Evolutionary conservation across 2,329 filamentous ascomycete genomes (phyloP).

Genomic region (Nigrospora sphaerica): DNA sequence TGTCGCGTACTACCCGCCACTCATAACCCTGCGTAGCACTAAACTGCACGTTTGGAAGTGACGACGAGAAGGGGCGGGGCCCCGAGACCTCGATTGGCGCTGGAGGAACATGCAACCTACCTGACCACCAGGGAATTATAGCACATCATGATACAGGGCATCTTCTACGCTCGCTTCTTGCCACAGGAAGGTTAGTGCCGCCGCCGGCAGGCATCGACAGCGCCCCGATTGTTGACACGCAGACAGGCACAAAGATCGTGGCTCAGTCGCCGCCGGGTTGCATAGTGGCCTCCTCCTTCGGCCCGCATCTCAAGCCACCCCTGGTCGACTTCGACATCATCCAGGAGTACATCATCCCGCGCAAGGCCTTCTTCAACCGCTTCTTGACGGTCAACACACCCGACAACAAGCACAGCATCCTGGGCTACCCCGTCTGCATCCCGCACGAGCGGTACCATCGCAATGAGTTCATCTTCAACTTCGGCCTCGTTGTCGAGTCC

Average conservation of each 20-base stretch:
- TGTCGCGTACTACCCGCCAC: too few species aligned
- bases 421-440: conserved; percentile 87
- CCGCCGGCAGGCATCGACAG: neutral
- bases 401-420: conserved; percentile 63
- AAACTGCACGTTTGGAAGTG: too few species aligned
- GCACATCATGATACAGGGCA: conserved; percentile 56
- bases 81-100: too few species aligned
- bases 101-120: too few species aligned
- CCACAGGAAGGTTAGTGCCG: conserved; percentile 50
- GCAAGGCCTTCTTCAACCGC: conserved; percentile 90
- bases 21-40: too few species aligned
- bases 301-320: conserved; percentile 41
- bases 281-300: conserved; percentile 39
- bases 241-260: conserved; percentile 52
- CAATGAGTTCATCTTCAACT: conserved; percentile 98
- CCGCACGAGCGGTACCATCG: conserved; percentile 75
- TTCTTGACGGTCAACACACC: conserved; percentile 74
- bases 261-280: conserved; percentile 57
- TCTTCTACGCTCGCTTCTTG: conserved; percentile 65
- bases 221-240: neutral
- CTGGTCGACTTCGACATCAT: conserved; percentile 82
- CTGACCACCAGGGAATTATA: neutral
- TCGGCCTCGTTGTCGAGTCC: conserved; percentile 71
- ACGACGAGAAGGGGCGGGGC: too few species aligned
- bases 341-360: conserved; percentile 88